Base-by-base conservation (phyloP, 2,329 filamentous ascomycete genomes). In the Botrytis deweyae region DNA sequence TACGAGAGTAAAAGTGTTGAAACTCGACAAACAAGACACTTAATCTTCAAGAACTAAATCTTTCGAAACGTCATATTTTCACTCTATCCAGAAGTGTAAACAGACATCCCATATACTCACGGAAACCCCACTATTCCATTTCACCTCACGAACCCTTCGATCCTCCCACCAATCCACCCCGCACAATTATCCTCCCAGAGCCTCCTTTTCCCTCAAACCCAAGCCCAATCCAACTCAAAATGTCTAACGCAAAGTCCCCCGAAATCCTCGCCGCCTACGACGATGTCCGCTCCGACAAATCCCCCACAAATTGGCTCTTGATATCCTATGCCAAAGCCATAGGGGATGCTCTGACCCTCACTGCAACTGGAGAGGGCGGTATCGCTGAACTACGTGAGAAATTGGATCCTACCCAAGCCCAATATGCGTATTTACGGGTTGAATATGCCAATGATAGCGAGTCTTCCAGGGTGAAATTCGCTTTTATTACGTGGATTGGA, bases 401-500 rank as follows among this genome's bases (percentile, higher is more conserved):
- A 76, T 84, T 92, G 18, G 89, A 90, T 80, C 85, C 76, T 6
- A 70, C 74, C 2, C 78, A 80, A 73, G 79, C 79, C 4, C 79
- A 78, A 42, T 79, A 79, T 61, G 78, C 77, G 0, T 79, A 79
- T 83, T 87, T 85, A 78, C 88, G 89, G 44, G 84, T 91, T 81
- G 89, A 92, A 84, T 89, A 92, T 81, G 90, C 90, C 80, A 92
- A 92, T 83, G 90, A 93, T 81, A 88, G 88, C 76, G 91, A 93
- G 84, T 89, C 86, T 82, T 90, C 84, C 80, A 85, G 91, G 55
- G 88, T 91, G 80, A 93, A 93, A 83, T 92, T 92, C 80, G 87
- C 85, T 67, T 85, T 93, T 67, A 83, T 92, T 46, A 86, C 91
- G 76, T 93, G 90, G 90, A 91, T 91, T 81, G 90, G 90, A 80